A percentile compares a stretch with the other conserved stretches of the same genome.
Evolutionary conservation across 352 stramenopile genomes (phyloP).

Genomic region (Bremia lactucae): DNA sequence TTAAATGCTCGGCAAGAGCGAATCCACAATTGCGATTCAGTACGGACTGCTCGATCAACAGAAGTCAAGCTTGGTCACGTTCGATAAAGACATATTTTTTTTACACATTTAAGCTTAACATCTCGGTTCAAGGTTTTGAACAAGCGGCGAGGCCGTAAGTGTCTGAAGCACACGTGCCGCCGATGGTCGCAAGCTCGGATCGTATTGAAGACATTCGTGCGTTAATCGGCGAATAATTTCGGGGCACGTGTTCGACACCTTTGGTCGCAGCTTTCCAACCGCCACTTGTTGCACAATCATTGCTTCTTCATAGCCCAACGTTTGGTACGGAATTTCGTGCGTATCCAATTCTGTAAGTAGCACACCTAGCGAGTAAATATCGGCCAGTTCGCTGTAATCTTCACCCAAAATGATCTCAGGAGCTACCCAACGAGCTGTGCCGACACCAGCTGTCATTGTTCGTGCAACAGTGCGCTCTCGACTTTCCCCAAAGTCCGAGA

Average conservation of each 20-base stretch:
- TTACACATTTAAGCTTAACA: constrained; percentile 6
- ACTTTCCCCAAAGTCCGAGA: constrained; percentile 69
- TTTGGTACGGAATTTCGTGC: constrained; percentile 62
- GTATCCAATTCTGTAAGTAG: constrained; percentile 63
- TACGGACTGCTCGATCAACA: constrained; percentile 10
- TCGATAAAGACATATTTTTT: no score
- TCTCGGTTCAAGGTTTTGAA: constrained; percentile 11
- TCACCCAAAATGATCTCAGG: constrained; percentile 73
- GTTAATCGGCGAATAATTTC: constrained; percentile 70
- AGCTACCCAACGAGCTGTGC: constrained; percentile 63
- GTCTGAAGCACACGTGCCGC: constrained; percentile 62
- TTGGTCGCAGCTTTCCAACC: constrained; percentile 63
- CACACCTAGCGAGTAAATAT: constrained; percentile 68
- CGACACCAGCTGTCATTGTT: constrained; percentile 67
- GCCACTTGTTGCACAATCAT: constrained; percentile 77
- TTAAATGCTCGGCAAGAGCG: no score
- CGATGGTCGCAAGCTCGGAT: constrained; percentile 54
- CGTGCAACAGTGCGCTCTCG: constrained; percentile 60
- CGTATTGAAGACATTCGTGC: constrained; percentile 74
- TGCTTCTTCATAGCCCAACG: constrained; percentile 52
- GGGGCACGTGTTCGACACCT: constrained; percentile 62
- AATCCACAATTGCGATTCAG: constrained; percentile 18
- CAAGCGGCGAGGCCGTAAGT: constrained; percentile 52
- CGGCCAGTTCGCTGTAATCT: constrained; percentile 57
- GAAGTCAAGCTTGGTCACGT: constrained; percentile 12